These are phyloP conservation scores for Lepidium didymum DNA, from an alignment of 345 rosid genomes.

Conservation along the genomic window DNA sequence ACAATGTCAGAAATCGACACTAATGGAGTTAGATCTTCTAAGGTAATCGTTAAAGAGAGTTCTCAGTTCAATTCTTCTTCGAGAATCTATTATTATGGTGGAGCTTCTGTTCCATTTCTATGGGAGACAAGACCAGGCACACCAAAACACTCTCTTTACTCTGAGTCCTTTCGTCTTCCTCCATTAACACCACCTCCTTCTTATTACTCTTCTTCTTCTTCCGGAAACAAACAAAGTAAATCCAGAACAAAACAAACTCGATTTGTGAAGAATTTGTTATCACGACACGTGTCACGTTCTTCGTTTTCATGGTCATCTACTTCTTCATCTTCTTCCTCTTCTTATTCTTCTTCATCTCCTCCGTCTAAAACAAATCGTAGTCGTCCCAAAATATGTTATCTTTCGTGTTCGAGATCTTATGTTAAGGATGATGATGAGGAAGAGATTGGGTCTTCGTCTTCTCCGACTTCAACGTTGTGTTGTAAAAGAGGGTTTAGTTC, in stretches of 20 bases:
- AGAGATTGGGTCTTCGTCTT: slow-evolving; percentile 8
- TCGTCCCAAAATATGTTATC: slow-evolving; percentile 3
- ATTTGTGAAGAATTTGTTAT: slow-evolving; percentile 17
- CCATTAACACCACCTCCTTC: slow-evolving; percentile 62
- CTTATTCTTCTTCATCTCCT: slow-evolving; percentile 24
- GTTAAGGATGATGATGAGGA: slow-evolving; percentile 13
- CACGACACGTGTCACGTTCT: slow-evolving; percentile 27
- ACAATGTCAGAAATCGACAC: slow-evolving; percentile 11
- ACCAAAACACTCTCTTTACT: slow-evolving; percentile 46
- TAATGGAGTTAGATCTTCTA: slow-evolving; percentile 29
- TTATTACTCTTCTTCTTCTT: slow-evolving; percentile 25
- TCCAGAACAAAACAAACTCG: slow-evolving; percentile 18
- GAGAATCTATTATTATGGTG: slow-evolving; percentile 59
- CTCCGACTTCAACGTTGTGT: slow-evolving; percentile 35
- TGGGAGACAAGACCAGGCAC: slow-evolving; percentile 92
- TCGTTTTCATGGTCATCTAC: slow-evolving; percentile 40
- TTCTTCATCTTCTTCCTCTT: slow-evolving; percentile 33
- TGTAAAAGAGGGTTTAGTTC: slow-evolving; percentile 35
- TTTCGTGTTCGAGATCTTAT: slow-evolving; percentile 33
- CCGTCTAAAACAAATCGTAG: background rate
- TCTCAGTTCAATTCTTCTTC: slow-evolving; percentile 52
- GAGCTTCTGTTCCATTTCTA: slow-evolving; percentile 54
- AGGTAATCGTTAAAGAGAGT: slow-evolving; percentile 55
- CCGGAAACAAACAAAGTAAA: slow-evolving; percentile 1
- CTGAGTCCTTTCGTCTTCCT: slow-evolving; percentile 33